phyloP scores from a whole-genome alignment of 345 rosid species.

The Arabidopsis arenosa region DNA sequence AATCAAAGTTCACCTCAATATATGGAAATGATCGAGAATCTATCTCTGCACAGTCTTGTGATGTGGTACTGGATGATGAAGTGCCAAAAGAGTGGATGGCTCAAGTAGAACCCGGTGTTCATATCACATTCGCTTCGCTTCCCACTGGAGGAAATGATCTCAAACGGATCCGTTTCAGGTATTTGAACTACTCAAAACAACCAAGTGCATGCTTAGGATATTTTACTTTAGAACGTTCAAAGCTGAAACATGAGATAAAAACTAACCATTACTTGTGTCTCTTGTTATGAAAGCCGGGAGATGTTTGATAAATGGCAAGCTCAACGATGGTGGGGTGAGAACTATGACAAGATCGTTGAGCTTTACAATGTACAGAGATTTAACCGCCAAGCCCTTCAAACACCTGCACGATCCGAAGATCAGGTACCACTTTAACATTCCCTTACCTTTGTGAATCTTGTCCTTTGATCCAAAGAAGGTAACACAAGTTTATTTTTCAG shows the following conservation, averaged over 20 bases:
- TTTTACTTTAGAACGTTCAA: not conserved
- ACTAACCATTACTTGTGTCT: not conserved
- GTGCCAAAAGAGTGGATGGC: slow-evolving; percentile 99
- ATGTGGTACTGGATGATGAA: slow-evolving; percentile 78
- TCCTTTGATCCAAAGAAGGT: not conserved
- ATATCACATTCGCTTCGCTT: slow-evolving; percentile 89
- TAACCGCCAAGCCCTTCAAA: slow-evolving; percentile 89
- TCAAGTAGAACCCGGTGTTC: slow-evolving; percentile 98
- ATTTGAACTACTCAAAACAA: slow-evolving; percentile 22
- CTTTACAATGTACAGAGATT: slow-evolving; percentile 97
- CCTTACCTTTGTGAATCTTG: not conserved
- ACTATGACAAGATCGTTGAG: slow-evolving; percentile 92
- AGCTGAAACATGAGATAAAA: not conserved
- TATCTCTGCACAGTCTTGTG: slow-evolving; percentile 68
- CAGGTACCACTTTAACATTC: slow-evolving; percentile 53
- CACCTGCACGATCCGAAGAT: slow-evolving; percentile 91
- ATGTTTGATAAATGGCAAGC: slow-evolving; percentile 99
- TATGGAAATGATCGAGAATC: slow-evolving; percentile 60
- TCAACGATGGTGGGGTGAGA: slow-evolving; percentile 99
- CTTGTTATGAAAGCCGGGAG: slow-evolving; percentile 72
- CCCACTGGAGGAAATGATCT: slow-evolving; percentile 95
- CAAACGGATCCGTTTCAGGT: slow-evolving; percentile 94
- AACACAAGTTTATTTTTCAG: slow-evolving; percentile 15
- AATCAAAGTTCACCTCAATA: slow-evolving; percentile 56
- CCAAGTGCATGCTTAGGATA: not conserved